Evolutionary conservation across 2,329 filamentous ascomycete genomes (phyloP).

Genomic region (Paecilomyces sp.): DNA sequence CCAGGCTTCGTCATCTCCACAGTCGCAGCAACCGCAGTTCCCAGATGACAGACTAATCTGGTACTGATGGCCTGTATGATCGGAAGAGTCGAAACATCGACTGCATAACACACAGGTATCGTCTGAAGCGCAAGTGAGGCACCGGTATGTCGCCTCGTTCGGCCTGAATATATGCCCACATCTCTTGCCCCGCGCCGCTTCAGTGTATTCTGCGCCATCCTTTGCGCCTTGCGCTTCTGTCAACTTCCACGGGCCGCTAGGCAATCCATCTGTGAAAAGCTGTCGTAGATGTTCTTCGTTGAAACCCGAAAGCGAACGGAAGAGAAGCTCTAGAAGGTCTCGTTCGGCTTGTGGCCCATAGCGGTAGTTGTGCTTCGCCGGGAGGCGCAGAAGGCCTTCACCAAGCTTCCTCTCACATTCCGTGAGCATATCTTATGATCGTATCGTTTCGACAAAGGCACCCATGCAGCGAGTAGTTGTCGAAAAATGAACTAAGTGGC

Average conservation of each 20-base stretch:
- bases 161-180: constrained; percentile 96
- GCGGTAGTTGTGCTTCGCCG: constrained; percentile 63
- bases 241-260: constrained; percentile 63
- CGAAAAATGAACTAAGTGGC: constrained; percentile 2
- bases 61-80: constrained; percentile 89
- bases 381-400: constrained; percentile 71
- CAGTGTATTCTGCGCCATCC: constrained; percentile 90
- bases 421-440: constrained; percentile 37
- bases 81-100: constrained; percentile 88
- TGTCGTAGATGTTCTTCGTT: constrained; percentile 66
- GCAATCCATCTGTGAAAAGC: constrained; percentile 73
- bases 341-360: constrained; percentile 66
- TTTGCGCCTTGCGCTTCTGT: constrained; percentile 84
- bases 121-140: constrained; percentile 88
- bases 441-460: constrained; percentile 9
- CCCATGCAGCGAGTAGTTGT: constrained; percentile 17
- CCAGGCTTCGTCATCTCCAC: constrained; percentile 94
- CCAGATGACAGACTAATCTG: constrained; percentile 80
- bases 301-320: constrained; percentile 75
- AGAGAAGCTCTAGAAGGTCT: constrained; percentile 71
- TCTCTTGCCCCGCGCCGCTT: constrained; percentile 81
- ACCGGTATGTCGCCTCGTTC: constrained; percentile 89
- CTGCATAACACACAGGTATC: constrained; percentile 94
- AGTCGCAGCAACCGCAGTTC: constrained; percentile 95
- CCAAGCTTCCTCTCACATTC: constrained; percentile 72